These are phyloP conservation scores for Leccinum barrowsii DNA, from an alignment of 768 basidiomycete species.

Conservation along the genomic window DNA sequence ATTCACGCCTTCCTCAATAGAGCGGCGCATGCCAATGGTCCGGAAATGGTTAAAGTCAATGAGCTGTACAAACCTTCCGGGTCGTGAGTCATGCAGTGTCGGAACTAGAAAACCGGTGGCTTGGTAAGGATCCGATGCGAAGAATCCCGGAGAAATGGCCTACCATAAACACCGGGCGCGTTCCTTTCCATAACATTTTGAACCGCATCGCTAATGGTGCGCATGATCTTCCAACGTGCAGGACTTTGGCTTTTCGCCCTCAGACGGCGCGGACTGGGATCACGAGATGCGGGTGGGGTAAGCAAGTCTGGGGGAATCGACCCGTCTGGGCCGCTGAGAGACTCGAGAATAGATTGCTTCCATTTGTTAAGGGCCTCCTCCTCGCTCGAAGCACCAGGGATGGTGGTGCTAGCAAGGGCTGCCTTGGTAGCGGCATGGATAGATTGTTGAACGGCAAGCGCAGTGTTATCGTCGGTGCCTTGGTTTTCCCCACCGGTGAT, in stretches of 20 bases:
- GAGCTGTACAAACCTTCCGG: slow-evolving; percentile 79
- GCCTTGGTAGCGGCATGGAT: slow-evolving; percentile 65
- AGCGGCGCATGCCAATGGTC: slow-evolving; percentile 93
- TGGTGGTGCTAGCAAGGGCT: slow-evolving; percentile 47
- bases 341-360: slow-evolving; percentile 58
- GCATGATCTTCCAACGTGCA: slow-evolving; percentile 78
- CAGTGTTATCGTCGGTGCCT: slow-evolving; percentile 48
- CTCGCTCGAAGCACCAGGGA: slow-evolving; percentile 34
- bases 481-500: slow-evolving; percentile 68
- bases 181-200: slow-evolving; percentile 62
- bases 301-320: slow-evolving; percentile 73
- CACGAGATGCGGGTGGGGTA: slow-evolving; percentile 76
- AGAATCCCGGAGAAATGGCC: slow-evolving; percentile 18
- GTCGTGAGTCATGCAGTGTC: slow-evolving; percentile 62
- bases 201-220: slow-evolving; percentile 75
- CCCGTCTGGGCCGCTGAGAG: slow-evolving; percentile 59
- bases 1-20: slow-evolving; percentile 83
- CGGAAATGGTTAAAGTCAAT: slow-evolving; percentile 97
- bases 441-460: slow-evolving; percentile 59
- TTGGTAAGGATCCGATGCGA: slow-evolving; percentile 1
- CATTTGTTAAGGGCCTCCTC: slow-evolving; percentile 46
- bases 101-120: slow-evolving; percentile 46
- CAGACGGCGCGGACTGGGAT: slow-evolving; percentile 76
- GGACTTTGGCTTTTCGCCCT: slow-evolving; percentile 78
- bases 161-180: slow-evolving; percentile 72